phyloP scores from a whole-genome alignment of 192 early-diverging fungal species.

The Coemansia biformis region DNA sequence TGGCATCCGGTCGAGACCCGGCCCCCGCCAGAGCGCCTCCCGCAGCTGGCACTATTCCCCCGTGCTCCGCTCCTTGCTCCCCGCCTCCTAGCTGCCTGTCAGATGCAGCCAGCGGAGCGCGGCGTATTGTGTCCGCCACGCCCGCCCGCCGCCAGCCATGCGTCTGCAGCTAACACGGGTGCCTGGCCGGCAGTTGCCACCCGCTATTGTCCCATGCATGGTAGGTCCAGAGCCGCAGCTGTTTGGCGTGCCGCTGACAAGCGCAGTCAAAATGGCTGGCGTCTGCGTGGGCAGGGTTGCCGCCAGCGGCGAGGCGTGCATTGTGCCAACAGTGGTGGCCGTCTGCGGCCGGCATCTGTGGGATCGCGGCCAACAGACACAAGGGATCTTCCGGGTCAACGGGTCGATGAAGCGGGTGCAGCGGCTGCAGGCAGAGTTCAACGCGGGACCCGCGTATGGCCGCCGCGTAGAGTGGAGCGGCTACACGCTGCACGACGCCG shows the following conservation, averaged over 20 bases:
- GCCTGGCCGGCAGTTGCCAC: too few species aligned
- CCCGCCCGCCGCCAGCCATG: too few species aligned
- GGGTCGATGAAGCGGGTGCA: conserved; percentile 70
- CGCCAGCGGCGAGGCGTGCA: conserved; percentile 30
- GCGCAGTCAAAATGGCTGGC: conserved; percentile 28
- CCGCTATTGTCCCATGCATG: neutral
- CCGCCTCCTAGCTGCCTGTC: too few species aligned
- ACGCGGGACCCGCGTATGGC: conserved; percentile 59
- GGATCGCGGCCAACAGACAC: conserved; percentile 49
- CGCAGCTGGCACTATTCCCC: neutral
- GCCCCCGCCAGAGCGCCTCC: too few species aligned
- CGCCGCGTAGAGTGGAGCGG: conserved; percentile 57
- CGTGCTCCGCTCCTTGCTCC: neutral
- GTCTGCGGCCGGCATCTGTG: conserved; percentile 47
- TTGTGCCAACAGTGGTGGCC: conserved; percentile 44
- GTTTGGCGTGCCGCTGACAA: conserved; percentile 37
- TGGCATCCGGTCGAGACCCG: too few species aligned
- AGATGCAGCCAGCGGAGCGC: too few species aligned
- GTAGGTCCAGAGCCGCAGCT: conserved; percentile 27
- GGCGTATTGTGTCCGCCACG: too few species aligned
- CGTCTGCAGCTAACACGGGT: too few species aligned
- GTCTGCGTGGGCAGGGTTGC: conserved; percentile 35
- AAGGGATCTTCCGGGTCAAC: conserved; percentile 71
- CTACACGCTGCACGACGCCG: conserved; percentile 75
- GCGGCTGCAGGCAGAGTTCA: conserved; percentile 63